Base-by-base conservation (phyloP, 805 yeast species). In the Cyberlindnera saturnus region DNA sequence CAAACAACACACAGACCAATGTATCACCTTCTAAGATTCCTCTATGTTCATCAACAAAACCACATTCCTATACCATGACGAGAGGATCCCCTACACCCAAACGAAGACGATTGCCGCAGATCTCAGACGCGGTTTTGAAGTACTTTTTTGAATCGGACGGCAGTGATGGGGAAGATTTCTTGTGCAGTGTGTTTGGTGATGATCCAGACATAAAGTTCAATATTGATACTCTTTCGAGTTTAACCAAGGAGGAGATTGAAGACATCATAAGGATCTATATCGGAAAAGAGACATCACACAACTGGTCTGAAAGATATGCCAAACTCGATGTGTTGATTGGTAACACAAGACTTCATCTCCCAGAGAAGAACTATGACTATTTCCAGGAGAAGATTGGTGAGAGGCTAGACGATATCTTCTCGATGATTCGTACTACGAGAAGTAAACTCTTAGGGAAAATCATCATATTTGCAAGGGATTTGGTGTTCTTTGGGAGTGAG, bases 391-490 rank as follows among this genome's bases (percentile, higher is more conserved):
- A 35, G 31, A 40, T 58, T 6, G 26, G 18, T 19, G 46, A 47
- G 10, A 38, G 23, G 7, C 36, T 57, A 16, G 53, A 48, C 5
- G 47, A 47, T 16, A 48, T 58, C 7, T 33, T 58, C n/a, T 29
- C 32, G 10, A 32, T 49, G 42, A 29, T 49, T 8, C 38, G 42
- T 7, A 54, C 61, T 0, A 34, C 41, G 3, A 48, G 60, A 30
- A 38, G 48, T 4, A 47, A 45, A 32, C 47, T 58, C 3, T 36
- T 52, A 31, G 39, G 37, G 1, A 57, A 49, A 32, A 38, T 46
- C 0, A 50, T 58, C 3, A 30, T 57, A 2, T 56, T 58, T 32
- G 32, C 50, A 3, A 48, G 61, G 38, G 61, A 58, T 30, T 37
- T 53, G 33, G 51, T 51, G 4, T 51, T 43, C 38, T 57, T 47